phyloP scores from a whole-genome alignment of 768 basidiomycete genomes.

The Amanita fuliginea region DNA sequence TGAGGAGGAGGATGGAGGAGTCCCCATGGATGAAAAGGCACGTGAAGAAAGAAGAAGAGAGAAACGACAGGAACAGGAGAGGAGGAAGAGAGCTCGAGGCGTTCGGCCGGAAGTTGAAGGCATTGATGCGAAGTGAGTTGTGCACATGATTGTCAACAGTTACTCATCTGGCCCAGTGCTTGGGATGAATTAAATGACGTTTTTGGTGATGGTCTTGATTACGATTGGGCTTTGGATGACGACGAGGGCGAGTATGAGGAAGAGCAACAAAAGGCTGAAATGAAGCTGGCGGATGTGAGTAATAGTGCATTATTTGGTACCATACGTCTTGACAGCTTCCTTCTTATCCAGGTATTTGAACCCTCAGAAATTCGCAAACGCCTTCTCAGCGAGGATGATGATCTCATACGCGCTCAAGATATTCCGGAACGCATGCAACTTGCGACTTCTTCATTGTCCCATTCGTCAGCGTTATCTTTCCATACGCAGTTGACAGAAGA shows the following conservation, averaged over 20 bases:
- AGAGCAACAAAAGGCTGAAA: conserved; percentile 52
- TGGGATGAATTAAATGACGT: conserved; percentile 96
- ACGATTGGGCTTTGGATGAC: conserved; percentile 88
- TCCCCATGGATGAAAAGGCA: conserved; percentile 61
- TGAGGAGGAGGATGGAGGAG: conserved; percentile 67
- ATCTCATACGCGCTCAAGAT: conserved; percentile 81
- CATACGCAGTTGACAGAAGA: conserved; percentile 56
- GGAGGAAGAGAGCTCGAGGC: conserved; percentile 51
- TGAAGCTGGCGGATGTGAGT: conserved; percentile 76
- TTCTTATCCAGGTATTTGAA: conserved; percentile 73
- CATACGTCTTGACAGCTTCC: conserved; percentile 5
- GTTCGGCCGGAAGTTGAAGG: conserved; percentile 57
- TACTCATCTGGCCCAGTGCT: conserved; percentile 39
- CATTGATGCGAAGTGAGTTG: conserved; percentile 70
- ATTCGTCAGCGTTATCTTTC: conserved; percentile 45
- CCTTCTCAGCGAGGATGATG: conserved; percentile 87
- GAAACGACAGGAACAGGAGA: conserved; percentile 54
- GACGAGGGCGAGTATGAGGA: conserved; percentile 44
- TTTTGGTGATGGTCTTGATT: conserved; percentile 94
- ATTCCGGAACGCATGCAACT: conserved; percentile 96
- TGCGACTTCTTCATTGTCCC: conserved; percentile 72
- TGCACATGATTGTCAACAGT: conserved; percentile 1
- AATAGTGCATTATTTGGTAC: conserved; percentile 6
- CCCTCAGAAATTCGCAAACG: conserved; percentile 90
- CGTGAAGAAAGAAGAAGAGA: conserved; percentile 67